phyloP scores from a whole-genome alignment of 2,329 filamentous ascomycete genomes.

The Colletotrichum sp. region DNA sequence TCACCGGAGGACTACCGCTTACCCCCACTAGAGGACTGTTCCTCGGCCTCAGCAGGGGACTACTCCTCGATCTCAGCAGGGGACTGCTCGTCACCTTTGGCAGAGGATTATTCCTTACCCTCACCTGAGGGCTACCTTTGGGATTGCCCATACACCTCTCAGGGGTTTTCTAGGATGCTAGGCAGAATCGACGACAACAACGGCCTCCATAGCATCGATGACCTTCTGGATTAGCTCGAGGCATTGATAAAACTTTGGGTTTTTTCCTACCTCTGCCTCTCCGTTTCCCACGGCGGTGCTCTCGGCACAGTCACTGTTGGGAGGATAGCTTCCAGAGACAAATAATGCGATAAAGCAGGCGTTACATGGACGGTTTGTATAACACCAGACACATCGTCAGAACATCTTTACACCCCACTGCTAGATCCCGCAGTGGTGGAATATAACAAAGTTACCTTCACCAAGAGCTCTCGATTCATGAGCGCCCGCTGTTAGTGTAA shows the following conservation, averaged over 20 bases:
- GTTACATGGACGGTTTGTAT: not conserved
- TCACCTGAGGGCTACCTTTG: not conserved
- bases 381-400: not conserved
- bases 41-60: not conserved
- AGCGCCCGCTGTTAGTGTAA: rapidly evolving
- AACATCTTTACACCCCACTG: not conserved
- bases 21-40: not conserved
- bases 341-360: not conserved
- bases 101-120: not conserved
- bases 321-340: not conserved
- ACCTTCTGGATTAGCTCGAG: too few species aligned
- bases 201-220: too few species aligned
- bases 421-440: not conserved
- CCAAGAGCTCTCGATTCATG: not conserved
- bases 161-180: not conserved
- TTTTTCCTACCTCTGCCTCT: not conserved
- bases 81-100: too few species aligned
- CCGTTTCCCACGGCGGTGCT: not conserved
- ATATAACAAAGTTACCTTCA: not conserved
- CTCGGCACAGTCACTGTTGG: not conserved
- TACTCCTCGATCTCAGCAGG: not conserved
- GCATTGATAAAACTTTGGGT: not conserved
- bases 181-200: not conserved
- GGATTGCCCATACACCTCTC: not conserved
- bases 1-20: not conserved